Conservation (phyloP, 1,284 basidiomycete species). For the Heliocybe sulcata region DNA sequence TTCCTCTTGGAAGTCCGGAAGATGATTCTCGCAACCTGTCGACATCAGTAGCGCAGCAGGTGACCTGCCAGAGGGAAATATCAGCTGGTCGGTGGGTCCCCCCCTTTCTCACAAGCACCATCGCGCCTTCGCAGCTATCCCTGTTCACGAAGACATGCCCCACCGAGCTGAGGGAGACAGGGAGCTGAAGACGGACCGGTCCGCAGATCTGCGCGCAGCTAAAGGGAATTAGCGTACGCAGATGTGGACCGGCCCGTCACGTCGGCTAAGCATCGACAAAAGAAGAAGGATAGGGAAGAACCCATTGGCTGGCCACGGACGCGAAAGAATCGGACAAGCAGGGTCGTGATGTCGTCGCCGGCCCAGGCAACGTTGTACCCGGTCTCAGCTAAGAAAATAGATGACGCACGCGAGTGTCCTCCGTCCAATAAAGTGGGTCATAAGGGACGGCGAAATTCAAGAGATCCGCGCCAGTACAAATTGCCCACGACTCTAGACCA, state of each 20-base stretch:
- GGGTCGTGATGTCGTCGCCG: background rate
- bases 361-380: background rate
- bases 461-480: background rate
- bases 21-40: background rate
- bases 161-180: no score
- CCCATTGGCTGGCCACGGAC: background rate
- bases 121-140: background rate
- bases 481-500: background rate
- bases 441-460: background rate
- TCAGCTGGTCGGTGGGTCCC: background rate
- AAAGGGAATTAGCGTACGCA: background rate
- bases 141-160: no score
- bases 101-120: background rate
- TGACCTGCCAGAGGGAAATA: background rate
- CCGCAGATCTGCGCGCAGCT: background rate
- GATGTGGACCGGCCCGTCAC: background rate
- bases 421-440: background rate
- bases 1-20: background rate
- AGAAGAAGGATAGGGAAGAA: background rate
- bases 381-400: background rate
- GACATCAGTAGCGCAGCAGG: background rate
- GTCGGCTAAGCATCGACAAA: background rate
- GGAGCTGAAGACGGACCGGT: background rate
- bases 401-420: background rate
- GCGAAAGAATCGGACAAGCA: background rate